These are phyloP conservation scores for Paraurostyla sp. DNA, from an alignment of 73 alveolate species.

Conservation along the genomic window DNA sequence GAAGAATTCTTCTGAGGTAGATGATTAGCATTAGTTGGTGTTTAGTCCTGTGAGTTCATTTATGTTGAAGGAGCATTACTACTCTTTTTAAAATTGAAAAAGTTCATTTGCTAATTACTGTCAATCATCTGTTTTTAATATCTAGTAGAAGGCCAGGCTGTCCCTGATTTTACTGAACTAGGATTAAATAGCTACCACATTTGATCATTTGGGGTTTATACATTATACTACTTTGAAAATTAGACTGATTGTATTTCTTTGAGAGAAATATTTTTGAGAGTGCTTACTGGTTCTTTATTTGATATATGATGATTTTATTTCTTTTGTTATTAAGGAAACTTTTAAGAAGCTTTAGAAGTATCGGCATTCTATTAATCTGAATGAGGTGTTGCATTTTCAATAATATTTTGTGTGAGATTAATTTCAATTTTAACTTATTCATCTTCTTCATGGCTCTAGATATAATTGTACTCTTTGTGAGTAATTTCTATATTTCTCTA, in stretches of 20 bases:
- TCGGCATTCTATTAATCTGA: too few relatives aligned
- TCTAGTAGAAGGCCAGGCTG: constrained; percentile 32
- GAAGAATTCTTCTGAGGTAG: neutral
- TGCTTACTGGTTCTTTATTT: neutral
- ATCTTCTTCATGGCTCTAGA: too few relatives aligned
- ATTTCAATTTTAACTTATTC: too few relatives aligned
- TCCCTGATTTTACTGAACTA: neutral
- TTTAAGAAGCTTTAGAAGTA: too few relatives aligned
- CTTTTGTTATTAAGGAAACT: neutral
- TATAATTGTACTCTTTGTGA: too few relatives aligned
- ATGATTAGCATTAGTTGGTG: neutral
- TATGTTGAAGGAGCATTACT: neutral
- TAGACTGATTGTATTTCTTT: neutral
- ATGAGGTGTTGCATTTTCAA: too few relatives aligned
- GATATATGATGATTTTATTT: constrained; percentile 15
- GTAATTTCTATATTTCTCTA: too few relatives aligned
- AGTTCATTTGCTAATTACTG: neutral
- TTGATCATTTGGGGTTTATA: neutral
- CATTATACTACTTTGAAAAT: neutral
- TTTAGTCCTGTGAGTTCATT: constrained; percentile 1
- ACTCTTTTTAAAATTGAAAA: neutral
- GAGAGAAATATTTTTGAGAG: neutral
- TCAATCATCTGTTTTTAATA: neutral
- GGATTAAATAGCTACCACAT: neutral
- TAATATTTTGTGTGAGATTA: too few relatives aligned